A percentile compares a stretch with the other conserved stretches of the same genome.
These are phyloP conservation scores for Canavalia gladiata DNA, from an alignment of 306 rosid species.

Conservation along the genomic window DNA sequence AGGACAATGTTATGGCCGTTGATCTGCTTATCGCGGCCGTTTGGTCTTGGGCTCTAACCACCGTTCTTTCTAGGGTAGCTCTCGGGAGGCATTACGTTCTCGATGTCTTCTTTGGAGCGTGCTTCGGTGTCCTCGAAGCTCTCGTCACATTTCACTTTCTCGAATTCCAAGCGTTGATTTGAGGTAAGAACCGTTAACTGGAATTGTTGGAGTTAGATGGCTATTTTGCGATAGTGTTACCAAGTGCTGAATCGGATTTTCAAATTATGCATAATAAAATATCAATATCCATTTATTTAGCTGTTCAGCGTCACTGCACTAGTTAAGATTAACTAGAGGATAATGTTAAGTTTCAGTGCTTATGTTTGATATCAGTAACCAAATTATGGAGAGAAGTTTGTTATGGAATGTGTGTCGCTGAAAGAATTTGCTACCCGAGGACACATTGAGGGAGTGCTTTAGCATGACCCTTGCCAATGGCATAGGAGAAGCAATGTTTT, in stretches of 20 bases:
- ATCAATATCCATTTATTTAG: constrained; percentile 12
- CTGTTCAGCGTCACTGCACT: neutral
- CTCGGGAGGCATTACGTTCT: constrained; percentile 80
- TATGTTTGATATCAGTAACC: neutral
- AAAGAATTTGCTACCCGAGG: constrained; percentile 20
- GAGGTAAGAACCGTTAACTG: constrained; percentile 50
- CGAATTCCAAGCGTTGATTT: constrained; percentile 35
- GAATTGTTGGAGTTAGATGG: neutral
- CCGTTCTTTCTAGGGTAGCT: constrained; percentile 67
- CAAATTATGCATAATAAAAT: neutral
- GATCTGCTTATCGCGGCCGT: constrained; percentile 42
- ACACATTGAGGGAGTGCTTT: neutral
- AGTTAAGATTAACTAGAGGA: constrained; percentile 3
- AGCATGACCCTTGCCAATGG: neutral
- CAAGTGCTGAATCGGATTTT: neutral
- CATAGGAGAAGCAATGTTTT: neutral
- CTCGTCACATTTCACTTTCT: constrained; percentile 62
- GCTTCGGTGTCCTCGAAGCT: constrained; percentile 72
- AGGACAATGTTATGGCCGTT: constrained; percentile 40
- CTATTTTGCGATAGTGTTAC: neutral
- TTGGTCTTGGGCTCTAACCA: constrained; percentile 67
- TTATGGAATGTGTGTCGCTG: neutral
- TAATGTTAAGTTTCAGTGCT: constrained; percentile 6
- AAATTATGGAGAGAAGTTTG: constrained; percentile 14
- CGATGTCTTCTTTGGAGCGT: constrained; percentile 59